Conservation (phyloP, 352 stramenopile genomes). For the Globisporangium abappressorium region DNA sequence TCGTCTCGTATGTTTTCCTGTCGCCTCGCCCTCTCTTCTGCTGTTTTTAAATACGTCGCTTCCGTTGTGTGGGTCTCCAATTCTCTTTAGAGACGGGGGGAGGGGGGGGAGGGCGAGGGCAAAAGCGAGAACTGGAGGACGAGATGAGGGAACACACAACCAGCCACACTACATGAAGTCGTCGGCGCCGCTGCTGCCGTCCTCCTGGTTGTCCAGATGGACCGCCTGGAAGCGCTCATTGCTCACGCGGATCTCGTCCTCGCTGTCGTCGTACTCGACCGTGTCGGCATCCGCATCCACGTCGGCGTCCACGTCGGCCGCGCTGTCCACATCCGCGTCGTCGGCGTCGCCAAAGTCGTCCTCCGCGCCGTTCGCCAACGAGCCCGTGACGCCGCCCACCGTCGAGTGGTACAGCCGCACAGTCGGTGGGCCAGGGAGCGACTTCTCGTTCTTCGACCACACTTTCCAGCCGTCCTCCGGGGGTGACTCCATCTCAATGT, state of each 20-base stretch:
- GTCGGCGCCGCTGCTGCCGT: slow-evolving; percentile 63
- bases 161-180: slow-evolving; percentile 64
- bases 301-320: slow-evolving; percentile 56
- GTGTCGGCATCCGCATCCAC: slow-evolving; percentile 77
- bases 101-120: too few species aligned
- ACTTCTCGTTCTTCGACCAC: slow-evolving; percentile 87
- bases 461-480: slow-evolving; percentile 82
- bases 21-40: too few species aligned
- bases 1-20: too few species aligned
- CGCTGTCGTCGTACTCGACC: slow-evolving; percentile 87
- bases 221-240: slow-evolving; percentile 89
- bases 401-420: slow-evolving; percentile 75
- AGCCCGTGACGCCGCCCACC: slow-evolving; percentile 21
- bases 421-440: slow-evolving; percentile 50
- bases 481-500: slow-evolving; percentile 77
- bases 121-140: neutral
- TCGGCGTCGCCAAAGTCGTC: slow-evolving; percentile 27
- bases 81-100: too few species aligned
- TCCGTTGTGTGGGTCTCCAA: neutral
- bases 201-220: slow-evolving; percentile 82
- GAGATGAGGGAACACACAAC: neutral
- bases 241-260: slow-evolving; percentile 88
- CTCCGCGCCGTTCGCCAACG: slow-evolving; percentile 10
- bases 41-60: neutral
- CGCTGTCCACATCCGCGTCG: slow-evolving; percentile 56